A percentile compares a stretch with the other conserved stretches of the same genome.
Conservation (phyloP, 306 rosid species). For the Corylus heterophylla region DNA sequence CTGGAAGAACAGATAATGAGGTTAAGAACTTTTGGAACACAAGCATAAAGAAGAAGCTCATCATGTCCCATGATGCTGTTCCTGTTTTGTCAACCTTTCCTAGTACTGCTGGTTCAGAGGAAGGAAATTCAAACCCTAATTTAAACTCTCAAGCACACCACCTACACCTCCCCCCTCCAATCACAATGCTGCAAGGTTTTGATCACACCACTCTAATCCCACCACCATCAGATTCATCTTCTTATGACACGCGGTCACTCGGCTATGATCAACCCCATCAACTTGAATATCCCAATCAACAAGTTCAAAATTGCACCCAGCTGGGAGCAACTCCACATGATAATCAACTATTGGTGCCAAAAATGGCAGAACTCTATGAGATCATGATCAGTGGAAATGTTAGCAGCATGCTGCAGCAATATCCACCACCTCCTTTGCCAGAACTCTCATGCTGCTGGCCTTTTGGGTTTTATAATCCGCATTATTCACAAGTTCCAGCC, state of each 20-base stretch:
- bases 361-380: slow-evolving; percentile 48
- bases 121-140: slow-evolving; percentile 54
- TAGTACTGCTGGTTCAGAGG: slow-evolving; percentile 24
- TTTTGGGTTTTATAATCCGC: slow-evolving; percentile 18
- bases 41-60: slow-evolving; percentile 85
- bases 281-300: slow-evolving; percentile 36
- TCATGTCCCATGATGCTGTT: slow-evolving; percentile 39
- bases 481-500: slow-evolving; percentile 31
- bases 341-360: slow-evolving; percentile 24
- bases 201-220: slow-evolving; percentile 41
- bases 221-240: slow-evolving; percentile 30
- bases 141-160: slow-evolving; percentile 36
- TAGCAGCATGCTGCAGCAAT: slow-evolving; percentile 32
- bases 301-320: slow-evolving; percentile 34
- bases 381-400: slow-evolving; percentile 33
- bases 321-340: slow-evolving; percentile 13
- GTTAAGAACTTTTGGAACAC: slow-evolving; percentile 99
- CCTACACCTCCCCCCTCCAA: slow-evolving; percentile 52
- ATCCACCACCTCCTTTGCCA: slow-evolving; percentile 40
- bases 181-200: slow-evolving; percentile 44
- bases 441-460: slow-evolving; percentile 32
- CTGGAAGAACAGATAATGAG: slow-evolving; percentile 99
- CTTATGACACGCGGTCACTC: slow-evolving; percentile 40
- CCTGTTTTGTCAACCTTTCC: slow-evolving; percentile 57
- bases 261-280: slow-evolving; percentile 34